Base-by-base conservation (phyloP, 129 eudicot genomes). In the Artemisia argyi region DNA sequence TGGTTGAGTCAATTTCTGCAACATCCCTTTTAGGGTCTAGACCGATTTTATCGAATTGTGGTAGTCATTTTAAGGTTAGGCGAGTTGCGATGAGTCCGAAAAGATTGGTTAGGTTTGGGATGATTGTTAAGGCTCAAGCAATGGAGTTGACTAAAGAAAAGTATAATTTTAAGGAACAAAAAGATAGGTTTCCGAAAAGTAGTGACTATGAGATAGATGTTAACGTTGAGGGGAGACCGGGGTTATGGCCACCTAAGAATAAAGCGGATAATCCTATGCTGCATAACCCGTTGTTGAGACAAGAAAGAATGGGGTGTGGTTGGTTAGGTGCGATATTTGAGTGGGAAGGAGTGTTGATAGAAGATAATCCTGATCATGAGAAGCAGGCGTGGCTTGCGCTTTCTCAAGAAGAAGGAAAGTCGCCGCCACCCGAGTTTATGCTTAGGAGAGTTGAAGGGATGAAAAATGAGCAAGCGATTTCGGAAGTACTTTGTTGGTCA, bases 291-390 rank as follows among this genome's bases (percentile, higher is more conserved):
- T 86, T 93, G 66, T 92, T 90, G 22, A 72, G 98, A 13, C 93
- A 83, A 66, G 91, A 93, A 61, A 83, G 92, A 71, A 87, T 93
- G 98, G 97, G 98, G 24, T 87, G 96, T 60, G 98, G 98, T 54
- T 93, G 98, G 98, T 81, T 94, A 75, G 97, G 93, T 76, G 97
- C 86, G 11, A 94, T 94, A 61, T 94, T 94, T 15, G 99, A 94
- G 60, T 94, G 93, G 99, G 99, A 94, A 78, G 97, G 99, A 1
- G 99, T 94, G 35, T 58, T 94, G 26, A 65, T 86, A 60, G 99
- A 94, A 67, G 96, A 90, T 56, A 88, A 87, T 32, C 94, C 89
- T 8, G 89, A 94, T 73, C 89, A 84, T n/a, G 99, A 94, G 58
- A 86, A 83, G 50, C 97, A 90, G 55, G 80, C 97, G 7, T 94